Base-by-base conservation (phyloP, 148 eudicot species). In the Diospyros lotus region DNA sequence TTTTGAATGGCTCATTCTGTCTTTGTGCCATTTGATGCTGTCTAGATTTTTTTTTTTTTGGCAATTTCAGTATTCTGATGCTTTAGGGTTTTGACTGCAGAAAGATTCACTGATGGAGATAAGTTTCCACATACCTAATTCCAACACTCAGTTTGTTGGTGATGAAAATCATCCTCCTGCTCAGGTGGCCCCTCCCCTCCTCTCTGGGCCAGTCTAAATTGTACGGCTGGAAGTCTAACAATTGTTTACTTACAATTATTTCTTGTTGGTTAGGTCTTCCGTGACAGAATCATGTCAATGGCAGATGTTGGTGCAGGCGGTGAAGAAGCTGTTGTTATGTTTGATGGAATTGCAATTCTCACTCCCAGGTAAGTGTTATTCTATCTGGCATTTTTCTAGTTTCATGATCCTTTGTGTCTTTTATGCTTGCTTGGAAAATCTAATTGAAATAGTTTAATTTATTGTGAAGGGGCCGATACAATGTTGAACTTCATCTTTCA, bases 41-140 rank as follows among this genome's bases (percentile, higher is more conserved):
- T 66, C 5, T 56, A 56, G 3, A 28, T 69, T 4, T 8, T 6
- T 38, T 50, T 12, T 58, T 44, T 62, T 56, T 13, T 9, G 38
- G 65, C 48, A 18, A 41, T 73, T 71, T 9, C 44, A 41, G 43
- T 55, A n/a, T 58, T 43, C 43, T 72, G 66, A 14, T 51, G 64
- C 9, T 59, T 56, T 63, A 62, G 38, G 9, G 42, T 68, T 59
- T 17, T 74, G 65, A 53, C 38, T 75, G 56, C 94, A 95, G 99
- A 95, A 95, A 89, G 99, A 95, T 86, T 95, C 99, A 15, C 70
- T 95, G 78, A 95, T 91, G 99, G 99, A 95, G 86, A 89, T 95
- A 76, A 92, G 96, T 81, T 95, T 95, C 61, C 94, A 93, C 73
- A 80, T 95, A 63, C 97, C 99, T 62, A 92, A 86, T 82, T 89